Conservation (phyloP, 805 yeast species). For the Priceomyces haplophilus region DNA sequence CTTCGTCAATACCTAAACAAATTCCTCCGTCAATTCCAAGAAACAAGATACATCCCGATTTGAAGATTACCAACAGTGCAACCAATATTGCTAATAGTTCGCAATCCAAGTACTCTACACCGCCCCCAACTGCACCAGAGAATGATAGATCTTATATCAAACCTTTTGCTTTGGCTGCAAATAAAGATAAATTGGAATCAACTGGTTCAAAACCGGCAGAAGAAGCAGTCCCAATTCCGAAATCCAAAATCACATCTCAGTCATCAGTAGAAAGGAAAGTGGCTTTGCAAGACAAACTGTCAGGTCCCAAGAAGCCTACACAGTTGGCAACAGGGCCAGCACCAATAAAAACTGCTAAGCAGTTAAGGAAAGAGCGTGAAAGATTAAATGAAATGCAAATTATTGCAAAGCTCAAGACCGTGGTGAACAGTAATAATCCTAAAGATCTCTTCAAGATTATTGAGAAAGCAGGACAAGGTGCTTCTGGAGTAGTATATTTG, state of each 20-base stretch:
- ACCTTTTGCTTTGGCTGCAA: conserved; percentile 17
- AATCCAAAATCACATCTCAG: conserved; percentile 4
- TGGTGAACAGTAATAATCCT: conserved; percentile 86
- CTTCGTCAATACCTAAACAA: conserved; percentile 21
- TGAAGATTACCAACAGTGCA: conserved; percentile 24
- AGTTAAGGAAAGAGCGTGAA: conserved; percentile 39
- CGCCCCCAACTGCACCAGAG: conserved; percentile 16
- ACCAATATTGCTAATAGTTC: conserved; percentile 23
- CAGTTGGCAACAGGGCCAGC: conserved; percentile 8
- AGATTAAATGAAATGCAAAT: conserved; percentile 81
- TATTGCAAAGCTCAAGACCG: conserved; percentile 74
- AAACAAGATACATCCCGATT: conserved; percentile 27
- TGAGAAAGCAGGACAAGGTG: conserved; percentile 95
- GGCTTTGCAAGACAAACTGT: neutral
- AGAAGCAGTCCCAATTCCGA: conserved; percentile 9
- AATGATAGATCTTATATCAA: conserved; percentile 14
- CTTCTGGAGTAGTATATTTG: conserved; percentile 90
- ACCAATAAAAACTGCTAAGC: conserved; percentile 35
- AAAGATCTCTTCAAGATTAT: conserved; percentile 70
- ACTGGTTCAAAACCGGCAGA: too few relatives aligned
- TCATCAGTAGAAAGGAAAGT: neutral
- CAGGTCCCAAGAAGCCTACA: conserved; percentile 1
- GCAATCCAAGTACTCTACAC: conserved; percentile 23
- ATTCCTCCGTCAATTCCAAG: conserved; percentile 30
- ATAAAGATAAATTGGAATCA: conserved; percentile 7